phyloP scores from a whole-genome alignment of 768 basidiomycete species.

The Amanita phalloides region DNA sequence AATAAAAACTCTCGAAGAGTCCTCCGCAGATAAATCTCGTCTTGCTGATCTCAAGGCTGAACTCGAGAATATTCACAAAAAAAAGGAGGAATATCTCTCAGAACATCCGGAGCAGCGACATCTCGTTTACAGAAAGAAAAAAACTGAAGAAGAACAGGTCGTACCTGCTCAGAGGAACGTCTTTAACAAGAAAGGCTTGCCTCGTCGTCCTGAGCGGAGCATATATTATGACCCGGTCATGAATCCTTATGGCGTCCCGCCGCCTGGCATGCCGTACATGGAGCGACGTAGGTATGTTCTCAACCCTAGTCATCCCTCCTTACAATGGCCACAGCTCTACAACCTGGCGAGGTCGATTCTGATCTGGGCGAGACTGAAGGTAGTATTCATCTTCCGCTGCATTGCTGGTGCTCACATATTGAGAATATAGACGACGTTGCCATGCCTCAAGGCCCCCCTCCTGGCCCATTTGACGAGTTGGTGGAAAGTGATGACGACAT shows the following conservation, averaged over 20 bases:
- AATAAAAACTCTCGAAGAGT: conserved; percentile 54
- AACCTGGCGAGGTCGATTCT: conserved; percentile 51
- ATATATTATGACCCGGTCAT: conserved; percentile 88
- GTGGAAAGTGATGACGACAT: conserved; percentile 75
- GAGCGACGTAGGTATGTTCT: conserved; percentile 63
- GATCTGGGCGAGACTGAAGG: conserved; percentile 48
- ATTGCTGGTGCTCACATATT: conserved; percentile 1
- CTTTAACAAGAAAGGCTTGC: conserved; percentile 78
- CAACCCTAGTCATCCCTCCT: neutral
- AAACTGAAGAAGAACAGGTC: conserved; percentile 32
- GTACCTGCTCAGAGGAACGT: conserved; percentile 48
- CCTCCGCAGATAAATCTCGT: conserved; percentile 49
- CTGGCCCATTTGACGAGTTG: conserved; percentile 27
- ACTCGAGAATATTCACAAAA: conserved; percentile 67
- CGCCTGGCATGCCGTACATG: conserved; percentile 94
- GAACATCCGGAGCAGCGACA: conserved; percentile 90
- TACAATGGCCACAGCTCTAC: conserved; percentile 33
- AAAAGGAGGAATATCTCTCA: conserved; percentile 85
- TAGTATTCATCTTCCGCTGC: conserved; percentile 6
- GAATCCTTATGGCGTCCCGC: conserved; percentile 90
- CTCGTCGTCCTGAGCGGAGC: conserved; percentile 84
- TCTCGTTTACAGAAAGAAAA: conserved; percentile 62
- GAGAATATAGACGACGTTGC: conserved; percentile 37
- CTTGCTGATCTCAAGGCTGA: conserved; percentile 68
- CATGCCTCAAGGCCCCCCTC: conserved; percentile 58